These are phyloP conservation scores for Fragilariopsis cylindrus DNA, from an alignment of 108 stramenopile genomes.

Conservation along the genomic window DNA sequence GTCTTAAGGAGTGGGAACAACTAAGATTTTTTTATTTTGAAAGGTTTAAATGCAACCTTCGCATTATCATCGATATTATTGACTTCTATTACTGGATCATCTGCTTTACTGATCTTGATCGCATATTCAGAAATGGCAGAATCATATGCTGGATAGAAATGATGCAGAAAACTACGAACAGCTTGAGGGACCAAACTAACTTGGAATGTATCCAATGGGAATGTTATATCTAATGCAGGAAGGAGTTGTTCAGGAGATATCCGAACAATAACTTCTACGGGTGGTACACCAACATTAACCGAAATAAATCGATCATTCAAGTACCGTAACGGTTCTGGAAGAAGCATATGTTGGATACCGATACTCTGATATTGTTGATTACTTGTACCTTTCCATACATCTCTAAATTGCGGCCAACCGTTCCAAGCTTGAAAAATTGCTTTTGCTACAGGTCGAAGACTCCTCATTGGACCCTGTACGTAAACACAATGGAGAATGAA, in stretches of 20 bases:
- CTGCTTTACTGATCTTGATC: constrained; percentile 9
- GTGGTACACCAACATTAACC: constrained; percentile 70
- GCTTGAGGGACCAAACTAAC: constrained; percentile 83
- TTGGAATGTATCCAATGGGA: constrained; percentile 70
- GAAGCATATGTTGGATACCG: constrained; percentile 65
- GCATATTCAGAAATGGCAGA: constrained; percentile 50
- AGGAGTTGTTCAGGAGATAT: constrained; percentile 62
- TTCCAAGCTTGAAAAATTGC: constrained; percentile 73
- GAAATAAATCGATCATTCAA: constrained; percentile 74
- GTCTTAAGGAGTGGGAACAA: too few relatives aligned
- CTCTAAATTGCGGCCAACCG: constrained; percentile 82
- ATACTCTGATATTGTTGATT: constrained; percentile 57
- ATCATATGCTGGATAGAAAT: constrained; percentile 86
- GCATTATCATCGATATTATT: too few relatives aligned
- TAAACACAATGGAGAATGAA: too few relatives aligned
- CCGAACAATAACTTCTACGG: constrained; percentile 51
- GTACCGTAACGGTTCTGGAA: constrained; percentile 76
- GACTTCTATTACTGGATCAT: neutral
- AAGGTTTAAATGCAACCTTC: too few relatives aligned
- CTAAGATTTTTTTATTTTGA: too few relatives aligned
- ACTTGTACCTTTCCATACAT: constrained; percentile 43
- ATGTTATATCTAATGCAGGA: constrained; percentile 60
- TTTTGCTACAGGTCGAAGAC: constrained; percentile 67
- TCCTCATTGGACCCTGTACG: constrained; percentile 69
- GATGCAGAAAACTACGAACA: constrained; percentile 82